phyloP scores from a whole-genome alignment of 2,329 filamentous ascomycete genomes.

The Pseudogymnoascus sp. region DNA sequence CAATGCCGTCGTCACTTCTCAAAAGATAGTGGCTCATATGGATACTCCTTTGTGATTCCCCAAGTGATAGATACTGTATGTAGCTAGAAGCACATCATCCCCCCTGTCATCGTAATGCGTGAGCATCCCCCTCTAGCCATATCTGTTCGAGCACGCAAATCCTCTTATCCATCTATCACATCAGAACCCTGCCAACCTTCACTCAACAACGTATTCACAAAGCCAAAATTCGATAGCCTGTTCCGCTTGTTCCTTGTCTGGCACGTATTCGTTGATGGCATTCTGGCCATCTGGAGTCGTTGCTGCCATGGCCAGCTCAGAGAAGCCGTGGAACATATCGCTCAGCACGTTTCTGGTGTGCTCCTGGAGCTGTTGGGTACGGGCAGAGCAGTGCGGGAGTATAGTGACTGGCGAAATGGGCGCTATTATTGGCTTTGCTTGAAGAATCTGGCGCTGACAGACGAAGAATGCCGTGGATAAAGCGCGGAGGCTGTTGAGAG shows the following conservation, averaged over 20 bases:
- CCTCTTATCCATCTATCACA: constrained; percentile 7
- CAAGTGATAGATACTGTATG: background rate
- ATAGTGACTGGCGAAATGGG: constrained; percentile 16
- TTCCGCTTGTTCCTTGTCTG: constrained; percentile 15
- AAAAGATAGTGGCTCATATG: background rate
- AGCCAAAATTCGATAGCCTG: constrained; percentile 27
- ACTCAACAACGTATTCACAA: constrained; percentile 21
- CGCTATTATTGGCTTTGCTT: constrained; percentile 1
- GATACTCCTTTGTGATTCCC: background rate
- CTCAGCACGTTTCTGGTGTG: constrained; percentile 26
- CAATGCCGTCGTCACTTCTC: background rate
- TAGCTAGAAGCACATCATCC: background rate
- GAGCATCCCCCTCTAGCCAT: background rate
- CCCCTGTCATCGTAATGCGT: background rate
- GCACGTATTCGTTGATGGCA: constrained; percentile 20
- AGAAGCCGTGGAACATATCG: constrained; percentile 23
- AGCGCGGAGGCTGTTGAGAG: constrained; percentile 18
- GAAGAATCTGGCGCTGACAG: constrained; percentile 22
- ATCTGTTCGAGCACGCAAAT: background rate
- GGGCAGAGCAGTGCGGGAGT: constrained; percentile 23
- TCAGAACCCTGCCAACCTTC: background rate
- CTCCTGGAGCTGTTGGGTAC: constrained; percentile 22
- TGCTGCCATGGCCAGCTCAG: constrained; percentile 20
- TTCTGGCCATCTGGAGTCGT: constrained; percentile 19
- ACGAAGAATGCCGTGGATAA: constrained; percentile 19